Base-by-base conservation (phyloP, 192 early-diverging fungal genomes). In the Gonapodya prolifera region DNA sequence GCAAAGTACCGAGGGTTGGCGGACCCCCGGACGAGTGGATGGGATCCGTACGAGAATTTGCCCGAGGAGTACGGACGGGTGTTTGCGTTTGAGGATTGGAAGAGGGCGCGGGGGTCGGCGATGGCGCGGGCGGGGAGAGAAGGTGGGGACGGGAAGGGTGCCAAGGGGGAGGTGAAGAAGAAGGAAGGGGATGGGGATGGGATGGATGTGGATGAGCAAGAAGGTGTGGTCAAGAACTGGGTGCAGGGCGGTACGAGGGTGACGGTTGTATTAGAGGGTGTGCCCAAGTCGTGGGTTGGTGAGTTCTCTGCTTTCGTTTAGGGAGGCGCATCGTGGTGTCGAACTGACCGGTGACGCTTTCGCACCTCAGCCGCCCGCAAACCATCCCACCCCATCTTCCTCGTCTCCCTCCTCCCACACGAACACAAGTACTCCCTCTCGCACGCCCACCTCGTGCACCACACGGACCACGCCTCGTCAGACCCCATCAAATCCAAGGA, bases 11-110 rank as follows among this genome's bases (percentile, higher is more conserved):
- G 97, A 79, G 97, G 96, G 30, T 86, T 99, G 76, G 92, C 96
- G 83, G 93, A 91, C 73, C 96, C 97, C 87, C 86, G 95, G 78
- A 96, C 93, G 18, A 96, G 94, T 1, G 92, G 96, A 16, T 99
- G 97, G 97, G 97, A 99, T 82, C 92, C 96, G 2, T 95, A 95
- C 86, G 97, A 99, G 84, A 98, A 98, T 83, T 85, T 99, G 77
- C 97, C 97, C 0, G 84, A 94, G 34, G 97, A 99, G 82, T 99
- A 97, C 82, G 90, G 89, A 33, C 91, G 94, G 70, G 96, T 99
- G 76, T 99, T 98, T 88, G 94, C 96, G 84, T 97, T 98, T 79
- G 91, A 94, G 80, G 96, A 93, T 86, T 92, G 93, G 70, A 83
- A 83, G 69, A 87, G 91, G 79, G 94, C 95, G 29, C 91, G 93